Evolutionary conservation across 805 yeast species (phyloP).

Genomic region (Metschnikowia orientalis): DNA sequence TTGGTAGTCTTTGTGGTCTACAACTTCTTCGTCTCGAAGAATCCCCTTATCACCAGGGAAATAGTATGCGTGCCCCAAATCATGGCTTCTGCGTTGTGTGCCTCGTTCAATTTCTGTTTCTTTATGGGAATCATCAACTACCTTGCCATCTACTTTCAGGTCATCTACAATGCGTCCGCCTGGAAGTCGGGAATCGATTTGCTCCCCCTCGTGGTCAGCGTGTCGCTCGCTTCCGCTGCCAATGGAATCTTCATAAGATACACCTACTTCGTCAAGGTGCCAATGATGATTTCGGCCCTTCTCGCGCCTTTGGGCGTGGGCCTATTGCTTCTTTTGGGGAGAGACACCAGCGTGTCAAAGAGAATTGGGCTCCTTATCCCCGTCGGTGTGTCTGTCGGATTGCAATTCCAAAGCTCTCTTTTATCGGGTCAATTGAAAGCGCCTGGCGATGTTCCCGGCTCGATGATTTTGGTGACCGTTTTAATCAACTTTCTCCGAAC

Average conservation of each 20-base stretch:
- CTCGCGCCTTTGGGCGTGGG: slow-evolving; percentile 35
- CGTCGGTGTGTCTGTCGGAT: slow-evolving; percentile 33
- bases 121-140: slow-evolving; percentile 37
- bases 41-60: slow-evolving; percentile 45
- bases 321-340: slow-evolving; percentile 25
- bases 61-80: slow-evolving; percentile 36
- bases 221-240: slow-evolving; percentile 28
- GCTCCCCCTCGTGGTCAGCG: slow-evolving; percentile 33
- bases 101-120: slow-evolving; percentile 32
- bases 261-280: slow-evolving; percentile 29
- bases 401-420: slow-evolving; percentile 34
- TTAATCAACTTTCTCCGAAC: slow-evolving; percentile 32
- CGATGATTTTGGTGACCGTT: slow-evolving; percentile 32
- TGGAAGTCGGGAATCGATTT: slow-evolving; percentile 36
- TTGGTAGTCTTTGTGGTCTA: slow-evolving; percentile 33
- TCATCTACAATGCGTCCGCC: slow-evolving; percentile 30
- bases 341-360: slow-evolving; percentile 19
- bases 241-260: slow-evolving; percentile 30
- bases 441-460: slow-evolving; percentile 33
- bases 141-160: slow-evolving; percentile 38
- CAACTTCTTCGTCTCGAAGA: slow-evolving; percentile 38
- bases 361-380: slow-evolving; percentile 33
- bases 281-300: slow-evolving; percentile 27
- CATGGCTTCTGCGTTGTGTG: slow-evolving; percentile 33
- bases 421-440: slow-evolving; percentile 36